Evolutionary conservation across 2,329 filamentous ascomycete species (phyloP), one percentile per base, ranked within the genome.

Genomic region (Neonectria faginata): DNA sequence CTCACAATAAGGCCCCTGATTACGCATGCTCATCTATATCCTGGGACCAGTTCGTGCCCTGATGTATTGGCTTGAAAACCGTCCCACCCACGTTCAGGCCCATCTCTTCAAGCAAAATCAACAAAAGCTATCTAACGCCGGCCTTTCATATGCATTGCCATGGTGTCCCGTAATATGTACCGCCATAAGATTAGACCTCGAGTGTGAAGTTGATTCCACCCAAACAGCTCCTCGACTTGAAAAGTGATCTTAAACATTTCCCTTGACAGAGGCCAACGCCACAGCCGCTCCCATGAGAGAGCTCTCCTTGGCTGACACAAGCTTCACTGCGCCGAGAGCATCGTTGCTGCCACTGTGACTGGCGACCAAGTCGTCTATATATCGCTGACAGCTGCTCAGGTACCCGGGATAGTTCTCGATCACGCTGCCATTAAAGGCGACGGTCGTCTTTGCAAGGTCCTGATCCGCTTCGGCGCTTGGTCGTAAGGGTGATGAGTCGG

Each of bases 401-500:
- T 93, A 95, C 8, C 82, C 81, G 0, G 92, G 91, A 74, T 94
- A 95, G 71, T 90, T 89, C 78, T 94, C 91, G 56, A 94, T 89
- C 54, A 95, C 91, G 29, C 89, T 91, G 48, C 92, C 92, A 74
- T 93, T 94, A 78, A 91, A 94, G 3, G 91, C 91, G n/a, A 95
- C 87, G 2, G 86, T 84, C 3, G 87, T 89, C 60, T 80, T 79
- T 36, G 75, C 74, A 8, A 85, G 74, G 47, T 80, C 77, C 2
- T 80, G 80, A 67, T 88, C 88, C 16, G 79, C 79, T 69, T 89
- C 87, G 0, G 86, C 80, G 39, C 85, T 83, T 10, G 74, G 67
- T 56, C 82, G 81, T 36, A 76, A 66, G 5, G 74, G 60, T 12
- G 80, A 79, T 18, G 69, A 73, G 10, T 75, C 60, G 12, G 76